Evolutionary conservation across 2,329 filamentous ascomycete species (phyloP).

Genomic region (Rhinocladiella similis): DNA sequence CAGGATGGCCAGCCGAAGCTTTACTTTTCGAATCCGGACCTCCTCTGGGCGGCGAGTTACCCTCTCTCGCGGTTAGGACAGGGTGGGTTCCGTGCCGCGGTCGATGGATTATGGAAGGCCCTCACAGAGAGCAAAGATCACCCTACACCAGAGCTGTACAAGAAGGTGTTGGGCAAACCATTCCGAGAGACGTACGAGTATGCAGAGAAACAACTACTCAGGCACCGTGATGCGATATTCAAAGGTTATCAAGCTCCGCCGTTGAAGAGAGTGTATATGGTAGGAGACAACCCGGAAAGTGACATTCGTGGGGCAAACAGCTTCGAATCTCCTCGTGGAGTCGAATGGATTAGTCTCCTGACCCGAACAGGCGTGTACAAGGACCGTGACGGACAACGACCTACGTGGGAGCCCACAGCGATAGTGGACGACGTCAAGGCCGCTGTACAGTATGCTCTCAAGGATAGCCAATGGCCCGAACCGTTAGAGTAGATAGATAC

Average conservation of each 20-base stretch:
- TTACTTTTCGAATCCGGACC: slow-evolving; percentile 87
- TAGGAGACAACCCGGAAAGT: slow-evolving; percentile 85
- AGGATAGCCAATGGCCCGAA: slow-evolving; percentile 47
- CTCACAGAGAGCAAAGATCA: slow-evolving; percentile 54
- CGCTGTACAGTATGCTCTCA: slow-evolving; percentile 75
- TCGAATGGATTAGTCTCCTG: slow-evolving; percentile 59
- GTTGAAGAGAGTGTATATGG: slow-evolving; percentile 84
- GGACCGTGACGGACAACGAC: slow-evolving; percentile 51
- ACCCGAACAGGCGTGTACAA: slow-evolving; percentile 71
- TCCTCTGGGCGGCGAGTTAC: slow-evolving; percentile 85
- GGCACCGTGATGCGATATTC: slow-evolving; percentile 55
- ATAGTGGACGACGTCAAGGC: slow-evolving; percentile 74
- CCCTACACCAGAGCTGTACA: slow-evolving; percentile 16
- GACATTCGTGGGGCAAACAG: slow-evolving; percentile 87
- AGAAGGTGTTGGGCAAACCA: slow-evolving; percentile 77
- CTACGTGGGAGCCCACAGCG: slow-evolving; percentile 61
- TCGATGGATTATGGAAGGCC: slow-evolving; percentile 76
- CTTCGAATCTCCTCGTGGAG: slow-evolving; percentile 65
- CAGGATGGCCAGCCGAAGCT: slow-evolving; percentile 76
- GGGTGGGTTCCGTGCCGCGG: slow-evolving; percentile 80
- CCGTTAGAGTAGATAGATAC: slow-evolving; percentile 8
- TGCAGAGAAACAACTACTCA: slow-evolving; percentile 71
- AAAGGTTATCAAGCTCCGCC: slow-evolving; percentile 36
- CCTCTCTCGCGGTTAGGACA: slow-evolving; percentile 86
- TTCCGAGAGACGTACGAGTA: slow-evolving; percentile 75